Evolutionary conservation across 352 stramenopile species (phyloP), one percentile per base, ranked within the genome.

Genomic region (Phytophthora chlamydospora): DNA sequence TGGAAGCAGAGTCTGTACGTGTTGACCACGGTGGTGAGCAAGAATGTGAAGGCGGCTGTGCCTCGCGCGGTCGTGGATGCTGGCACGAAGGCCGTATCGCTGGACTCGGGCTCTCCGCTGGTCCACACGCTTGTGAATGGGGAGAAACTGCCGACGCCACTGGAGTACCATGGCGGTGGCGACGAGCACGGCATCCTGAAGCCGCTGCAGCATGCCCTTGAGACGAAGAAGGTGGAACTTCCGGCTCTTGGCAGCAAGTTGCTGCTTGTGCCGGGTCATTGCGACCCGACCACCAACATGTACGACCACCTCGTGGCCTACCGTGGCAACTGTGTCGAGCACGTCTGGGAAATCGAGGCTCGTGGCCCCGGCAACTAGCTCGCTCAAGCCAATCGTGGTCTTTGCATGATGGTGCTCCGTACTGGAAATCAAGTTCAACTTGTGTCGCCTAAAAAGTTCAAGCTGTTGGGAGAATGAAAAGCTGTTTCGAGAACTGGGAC

Each of bases 201-300:
- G 31, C 78, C 66, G 0, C 31, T 16, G 7, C 31, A 68, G 0
- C 53, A 31, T 12, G 43, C 32, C 0, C 14, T 44, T 8, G n/a
- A 45, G 14, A 46, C 29, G 12, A 59, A 54, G 2, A 69, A 66
- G 9, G 64, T 75, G 34, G 45, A 67, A n/a, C 78, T 89, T 57
- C 81, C 83, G 2, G 17, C 58, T 54, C 53, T 91, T 10, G 83
- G 81, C 13, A 62, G 68, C 36, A 81, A 88, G 56, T 54, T 91
- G 51, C 47, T 88, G 43, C 77, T 93, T 17, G 75, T 74, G 24
- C 84, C 84, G 0, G 78, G 80, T 1, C 85, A 93, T 46, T 89
- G 79, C 34, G 85, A 93, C 39, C 85, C 85, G n/a, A 91, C 80
- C 14, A 74, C 74, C 13, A 93, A 93, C 56, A 66, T 91, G 48